Conservation (phyloP, 1,139 yeast species). For the Hansenula sp. region DNA sequence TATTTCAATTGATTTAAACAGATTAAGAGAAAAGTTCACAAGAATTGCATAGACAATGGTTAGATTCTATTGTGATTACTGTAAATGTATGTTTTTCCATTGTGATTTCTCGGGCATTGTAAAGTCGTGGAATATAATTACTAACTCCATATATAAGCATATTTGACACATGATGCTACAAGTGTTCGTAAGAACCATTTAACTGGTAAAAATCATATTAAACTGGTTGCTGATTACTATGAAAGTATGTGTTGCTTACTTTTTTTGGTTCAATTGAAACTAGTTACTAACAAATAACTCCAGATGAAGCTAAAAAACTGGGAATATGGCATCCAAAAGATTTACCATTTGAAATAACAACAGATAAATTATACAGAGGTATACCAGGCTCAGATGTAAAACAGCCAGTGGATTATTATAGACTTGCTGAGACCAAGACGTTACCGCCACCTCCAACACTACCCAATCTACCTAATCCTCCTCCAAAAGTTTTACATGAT, state of each 20-base stretch:
- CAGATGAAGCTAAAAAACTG: conserved; percentile 42
- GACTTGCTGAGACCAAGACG: conserved; percentile 17
- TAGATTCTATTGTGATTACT: conserved; percentile 78
- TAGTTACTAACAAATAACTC: not conserved
- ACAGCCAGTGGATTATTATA: conserved; percentile 11
- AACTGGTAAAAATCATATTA: conserved; percentile 75
- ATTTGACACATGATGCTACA: conserved; percentile 83
- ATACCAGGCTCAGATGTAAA: conserved; percentile 38
- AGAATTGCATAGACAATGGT: conserved; percentile 27
- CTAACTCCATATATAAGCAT: conserved; percentile 31
- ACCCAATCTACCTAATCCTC: conserved; percentile 39
- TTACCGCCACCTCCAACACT: conserved; percentile 42
- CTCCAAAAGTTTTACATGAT: conserved; percentile 29
- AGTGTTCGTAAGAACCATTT: conserved; percentile 85
- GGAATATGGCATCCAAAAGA: conserved; percentile 42
- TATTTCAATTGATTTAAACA: too few species aligned
- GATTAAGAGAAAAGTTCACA: too few species aligned
- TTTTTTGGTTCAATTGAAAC: not conserved
- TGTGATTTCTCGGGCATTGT: conserved; percentile 2
- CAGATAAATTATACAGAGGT: conserved; percentile 36
- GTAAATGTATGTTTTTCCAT: conserved; percentile 43
- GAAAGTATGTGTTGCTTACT: conserved; percentile 33
- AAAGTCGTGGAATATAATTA: not conserved
- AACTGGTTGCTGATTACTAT: conserved; percentile 73
- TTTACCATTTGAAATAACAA: conserved; percentile 37